phyloP scores from a whole-genome alignment of 306 rosid species.

The Trichosanthes truncata region DNA sequence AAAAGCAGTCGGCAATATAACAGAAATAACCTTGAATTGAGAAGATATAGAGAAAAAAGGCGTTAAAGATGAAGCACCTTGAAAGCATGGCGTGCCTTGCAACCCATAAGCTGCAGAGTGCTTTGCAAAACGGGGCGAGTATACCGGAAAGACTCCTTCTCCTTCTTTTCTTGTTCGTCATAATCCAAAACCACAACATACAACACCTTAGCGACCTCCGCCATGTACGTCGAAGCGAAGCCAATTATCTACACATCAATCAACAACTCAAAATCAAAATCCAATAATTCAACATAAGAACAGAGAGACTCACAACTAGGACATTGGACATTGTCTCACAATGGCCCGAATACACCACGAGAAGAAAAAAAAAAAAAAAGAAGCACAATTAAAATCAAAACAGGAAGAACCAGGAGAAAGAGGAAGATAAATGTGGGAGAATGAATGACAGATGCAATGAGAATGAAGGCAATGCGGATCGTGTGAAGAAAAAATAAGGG shows the following conservation, averaged over 20 bases:
- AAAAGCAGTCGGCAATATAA: background rate
- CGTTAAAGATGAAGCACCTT: constrained; percentile 40
- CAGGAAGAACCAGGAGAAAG: background rate
- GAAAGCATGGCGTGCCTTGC: constrained; percentile 90
- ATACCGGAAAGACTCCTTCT: constrained; percentile 60
- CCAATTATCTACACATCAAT: background rate
- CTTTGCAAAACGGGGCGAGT: constrained; percentile 83
- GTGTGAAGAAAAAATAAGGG: background rate
- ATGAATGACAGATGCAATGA: background rate
- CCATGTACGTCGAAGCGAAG: constrained; percentile 12
- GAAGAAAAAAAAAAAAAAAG: background rate
- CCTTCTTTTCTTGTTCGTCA: constrained; percentile 29
- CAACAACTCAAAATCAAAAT: background rate
- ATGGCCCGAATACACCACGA: background rate
- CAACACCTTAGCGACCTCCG: constrained; percentile 36
- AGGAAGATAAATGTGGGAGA: background rate
- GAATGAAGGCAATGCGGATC: constrained; percentile 14
- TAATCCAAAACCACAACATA: constrained; percentile 65
- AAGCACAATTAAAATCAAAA: background rate
- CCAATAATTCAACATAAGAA: background rate
- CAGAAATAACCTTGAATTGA: background rate
- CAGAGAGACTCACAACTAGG: background rate
- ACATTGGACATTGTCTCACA: background rate
- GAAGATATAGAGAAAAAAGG: background rate
- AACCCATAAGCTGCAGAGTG: constrained; percentile 92